Base-by-base conservation (phyloP, 345 rosid species). In the Schrenkiella parvula region DNA sequence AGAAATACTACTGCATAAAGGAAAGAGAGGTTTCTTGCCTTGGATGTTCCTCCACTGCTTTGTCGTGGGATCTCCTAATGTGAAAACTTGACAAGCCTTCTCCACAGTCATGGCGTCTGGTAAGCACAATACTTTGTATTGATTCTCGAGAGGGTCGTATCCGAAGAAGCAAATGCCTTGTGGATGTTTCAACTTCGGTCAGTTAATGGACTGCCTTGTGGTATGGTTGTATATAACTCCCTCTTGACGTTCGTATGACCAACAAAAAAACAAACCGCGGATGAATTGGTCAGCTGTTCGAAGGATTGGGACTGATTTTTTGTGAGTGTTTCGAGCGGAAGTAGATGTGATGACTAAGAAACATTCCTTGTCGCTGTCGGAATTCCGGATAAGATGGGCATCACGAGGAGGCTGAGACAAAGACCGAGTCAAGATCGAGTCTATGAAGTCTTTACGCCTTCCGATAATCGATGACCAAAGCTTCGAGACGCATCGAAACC, bases 71-170 rank as follows among this genome's bases (percentile, higher is more conserved):
- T 38, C 39, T 39, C 21, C 54, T 32, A 68, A 29, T 42, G 37
- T 42, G 17, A 68, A 68, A 41, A 68, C 14, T 5, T 25, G 17
- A 54, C 29, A 68, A 54, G 6, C 8, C 19, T 26, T 37, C 8
- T 31, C 12, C n/a, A n/a, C n/a, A n/a, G 1, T 3, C 2, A 4
- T 2, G 14, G 8, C 2, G 2, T 0, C 0, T 10, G 46, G 0
- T 13, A 54, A 4, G 10, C 72, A 19, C 63, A 68, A 0, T 4
- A 68, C 71, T 54, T 68, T 54, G 72, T 54, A 68, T 13, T 68
- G 62, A 2, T 67, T 39, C 25, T 67, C 17, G 48, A 38, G 28
- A 67, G 62, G 51, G 19, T 53, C 51, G 51, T 39, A 53, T 18
- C 71, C 71, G 14, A 53, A 66, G 3, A 51, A 25, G 48, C n/a